Evolutionary conservation across 305 asterid species (phyloP), one percentile per base, ranked within the genome.

Genomic region (Solanum hybrid): DNA sequence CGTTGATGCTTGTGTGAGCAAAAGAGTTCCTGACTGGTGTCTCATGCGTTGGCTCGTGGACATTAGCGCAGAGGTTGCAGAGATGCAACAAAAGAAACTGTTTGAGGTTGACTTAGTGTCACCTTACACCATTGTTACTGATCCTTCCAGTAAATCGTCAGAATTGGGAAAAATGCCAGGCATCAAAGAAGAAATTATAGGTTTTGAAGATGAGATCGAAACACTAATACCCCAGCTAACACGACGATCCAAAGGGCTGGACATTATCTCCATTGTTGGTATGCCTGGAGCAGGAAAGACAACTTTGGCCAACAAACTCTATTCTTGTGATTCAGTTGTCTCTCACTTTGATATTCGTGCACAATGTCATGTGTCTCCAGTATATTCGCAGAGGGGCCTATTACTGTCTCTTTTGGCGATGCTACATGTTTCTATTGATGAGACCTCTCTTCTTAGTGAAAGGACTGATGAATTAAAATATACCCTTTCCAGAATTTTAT

Each of bases 151-250:
- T 56, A 56, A 56, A 24, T 56, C 4, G n/a, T 56, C 24, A 17
- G n/a, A 56, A 17, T 1, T 56, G n/a, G 0, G 3, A 56, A 17
- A 56, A 6, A 6, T 17, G 9, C 2, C 69, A 56, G n/a, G n/a
- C n/a, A n/a, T n/a, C n/a, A 56, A 56, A 56, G 24, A 17, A 56
- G 0, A 56, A 56, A 56, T 56, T 7, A 17, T 56, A 3, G 69
- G 69, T 56, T 56, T 17, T 56, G 0, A 56, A 17, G 10, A 17
- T 56, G 69, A 56, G 69, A 56, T 56, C 10, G 2, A 0, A 17
- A 56, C 1, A 24, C 0, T 69, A 0, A 10, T 26, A 69, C 0
- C 1, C 0, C 14, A 0, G 0, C 77, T 71, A 71, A 11, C 1
- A 26, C 7, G 1, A 3, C 0, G 20, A 71, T 0, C 17, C 20